Base-by-base conservation (phyloP, 768 basidiomycete genomes). In the Lactarius trivialis region DNA sequence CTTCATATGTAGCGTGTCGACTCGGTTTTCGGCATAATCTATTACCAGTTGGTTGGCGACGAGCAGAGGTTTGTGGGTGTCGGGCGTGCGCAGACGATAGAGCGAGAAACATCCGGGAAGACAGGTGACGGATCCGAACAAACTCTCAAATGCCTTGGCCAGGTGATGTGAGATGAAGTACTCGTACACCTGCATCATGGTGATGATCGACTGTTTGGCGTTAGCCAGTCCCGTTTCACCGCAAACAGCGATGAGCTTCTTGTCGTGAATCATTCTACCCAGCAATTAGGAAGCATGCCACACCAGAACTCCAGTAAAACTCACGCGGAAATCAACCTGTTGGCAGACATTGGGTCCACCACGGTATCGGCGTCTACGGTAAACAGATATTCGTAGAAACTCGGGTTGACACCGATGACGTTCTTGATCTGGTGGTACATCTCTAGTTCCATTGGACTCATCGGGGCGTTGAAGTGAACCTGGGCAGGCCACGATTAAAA, bases 391-490 rank as follows among this genome's bases (percentile, higher is more conserved):
- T 98, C 97, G 75, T 98, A 99, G 77, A 98, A 98, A 0, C 93
- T 88, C 2, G 96, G 97, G 75, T 99, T 97, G 70, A 99, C 93
- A 74, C 97, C 97, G 69, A 99, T 98, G 58, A 98, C 94, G 70
- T 99, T 99, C 82, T 98, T 93, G 81, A 98, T 94, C 75, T 99
- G 97, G 73, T 98, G 97, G 71, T 94, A 98, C 78, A 99, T 96
- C 77, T 99, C 97, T 57, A 99, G 76, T 76, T 99, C 97, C 65
- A 96, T 76, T 0, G 97, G 97, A 70, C 89, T 92, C 97, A 99
- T 98, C 0, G 94, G 88, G 24, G 92, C 75, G 73, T 95, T 92
- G 75, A 96, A 98, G 75, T 98, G 97, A 50, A 98, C 97, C 92
- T 93, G 49, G 14, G 2, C 1, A 17, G 34, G 30, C 21, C 7